phyloP scores from a whole-genome alignment of 495 filamentous ascomycete genomes.

The Tuber microsphaerosporum region DNA sequence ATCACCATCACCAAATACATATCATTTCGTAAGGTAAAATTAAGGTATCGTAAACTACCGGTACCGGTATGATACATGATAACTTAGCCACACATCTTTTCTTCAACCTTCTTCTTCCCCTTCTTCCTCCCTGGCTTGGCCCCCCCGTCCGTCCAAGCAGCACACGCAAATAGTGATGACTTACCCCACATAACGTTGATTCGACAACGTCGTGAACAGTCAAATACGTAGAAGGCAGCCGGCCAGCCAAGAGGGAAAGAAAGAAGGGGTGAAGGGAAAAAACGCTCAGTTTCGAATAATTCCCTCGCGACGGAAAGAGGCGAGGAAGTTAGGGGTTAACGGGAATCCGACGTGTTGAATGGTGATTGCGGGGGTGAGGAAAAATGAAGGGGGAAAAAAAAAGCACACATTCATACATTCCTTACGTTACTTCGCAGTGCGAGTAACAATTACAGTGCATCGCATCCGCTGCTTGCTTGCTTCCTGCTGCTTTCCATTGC shows the following conservation, averaged over 20 bases:
- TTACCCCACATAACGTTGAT: conserved; percentile 2
- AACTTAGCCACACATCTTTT: background rate
- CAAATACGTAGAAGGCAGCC: background rate
- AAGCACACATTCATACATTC: background rate
- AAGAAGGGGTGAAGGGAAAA: background rate
- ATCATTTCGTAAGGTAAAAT: conserved; percentile 2
- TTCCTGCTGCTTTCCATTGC: background rate
- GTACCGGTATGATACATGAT: background rate
- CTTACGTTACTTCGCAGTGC: background rate
- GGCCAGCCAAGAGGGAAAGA: background rate
- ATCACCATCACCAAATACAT: background rate
- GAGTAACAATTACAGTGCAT: background rate
- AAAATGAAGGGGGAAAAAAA: background rate
- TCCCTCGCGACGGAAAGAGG: conserved; percentile 5
- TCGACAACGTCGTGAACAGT: background rate
- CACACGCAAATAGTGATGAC: background rate
- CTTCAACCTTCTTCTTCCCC: background rate
- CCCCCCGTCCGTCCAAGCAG: background rate
- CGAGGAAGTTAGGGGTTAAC: background rate
- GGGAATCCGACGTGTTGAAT: background rate
- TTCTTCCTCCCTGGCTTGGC: background rate
- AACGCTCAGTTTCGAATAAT: conserved; percentile 4
- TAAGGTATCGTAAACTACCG: background rate
- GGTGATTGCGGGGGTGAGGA: background rate
- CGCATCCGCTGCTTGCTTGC: conserved; percentile 4